Evolutionary conservation across 2,329 filamentous ascomycete species (phyloP).

Genomic region (Delphinella strobiligena): DNA sequence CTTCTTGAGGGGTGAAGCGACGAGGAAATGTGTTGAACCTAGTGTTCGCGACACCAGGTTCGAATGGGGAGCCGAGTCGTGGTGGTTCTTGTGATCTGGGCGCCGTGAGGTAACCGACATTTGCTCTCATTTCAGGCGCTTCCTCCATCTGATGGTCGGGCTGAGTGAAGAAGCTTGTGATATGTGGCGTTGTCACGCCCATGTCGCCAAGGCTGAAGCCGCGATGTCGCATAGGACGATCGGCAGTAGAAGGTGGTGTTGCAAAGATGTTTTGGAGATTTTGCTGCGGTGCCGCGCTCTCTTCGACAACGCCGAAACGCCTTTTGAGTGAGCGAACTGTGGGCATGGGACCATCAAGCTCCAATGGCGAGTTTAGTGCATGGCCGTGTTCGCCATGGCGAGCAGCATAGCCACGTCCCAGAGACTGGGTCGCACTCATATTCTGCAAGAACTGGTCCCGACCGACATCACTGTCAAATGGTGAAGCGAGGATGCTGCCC

Average conservation of each 20-base stretch:
- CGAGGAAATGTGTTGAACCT: conserved; percentile 36
- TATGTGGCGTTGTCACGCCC: conserved; percentile 35
- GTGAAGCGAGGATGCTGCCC: conserved; percentile 26
- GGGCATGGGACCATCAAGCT: conserved; percentile 40
- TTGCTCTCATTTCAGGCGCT: conserved; percentile 4
- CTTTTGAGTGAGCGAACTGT: conserved; percentile 44
- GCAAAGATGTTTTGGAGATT: conserved; percentile 34
- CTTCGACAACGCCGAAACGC: conserved; percentile 42
- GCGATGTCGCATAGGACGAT: conserved; percentile 46
- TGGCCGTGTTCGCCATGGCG: conserved; percentile 10
- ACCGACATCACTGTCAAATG: conserved; percentile 24
- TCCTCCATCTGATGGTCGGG: conserved; percentile 21
- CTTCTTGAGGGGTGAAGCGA: conserved; percentile 24
- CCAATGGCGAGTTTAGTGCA: conserved; percentile 41
- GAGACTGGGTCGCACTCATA: conserved; percentile 21
- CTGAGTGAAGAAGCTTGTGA: conserved; percentile 44
- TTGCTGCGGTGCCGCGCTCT: conserved; percentile 28
- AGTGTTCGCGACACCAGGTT: conserved; percentile 22
- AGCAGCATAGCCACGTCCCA: conserved; percentile 19
- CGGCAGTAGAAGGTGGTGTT: conserved; percentile 33
- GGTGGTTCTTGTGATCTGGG: conserved; percentile 19
- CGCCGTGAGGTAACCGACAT: background rate
- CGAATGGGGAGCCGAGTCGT: conserved; percentile 37
- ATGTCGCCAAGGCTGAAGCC: conserved; percentile 50
- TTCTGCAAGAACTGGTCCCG: conserved; percentile 19